Conservation (phyloP, 2,329 filamentous ascomycete species). For the Ascochyta clinopodiicola region DNA sequence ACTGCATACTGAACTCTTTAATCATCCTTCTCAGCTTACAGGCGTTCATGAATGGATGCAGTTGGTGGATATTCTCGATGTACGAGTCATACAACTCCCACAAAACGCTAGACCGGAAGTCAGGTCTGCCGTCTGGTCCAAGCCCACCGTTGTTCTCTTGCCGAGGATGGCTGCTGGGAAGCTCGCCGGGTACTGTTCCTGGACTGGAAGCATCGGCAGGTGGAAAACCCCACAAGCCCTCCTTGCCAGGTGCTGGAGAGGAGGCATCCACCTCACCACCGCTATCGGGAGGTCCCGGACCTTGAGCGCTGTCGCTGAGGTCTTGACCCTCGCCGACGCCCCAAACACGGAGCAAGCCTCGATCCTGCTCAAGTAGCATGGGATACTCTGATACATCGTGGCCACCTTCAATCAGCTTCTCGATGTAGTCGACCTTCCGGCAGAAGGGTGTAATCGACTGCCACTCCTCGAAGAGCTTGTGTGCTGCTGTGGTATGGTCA, state of each 20-base stretch:
- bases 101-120: slow-evolving; percentile 60
- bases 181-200: slow-evolving; percentile 22
- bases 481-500: slow-evolving; percentile 90
- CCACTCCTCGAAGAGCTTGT: slow-evolving; percentile 75
- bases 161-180: slow-evolving; percentile 33
- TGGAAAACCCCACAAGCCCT: slow-evolving; percentile 58
- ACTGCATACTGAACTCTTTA: slow-evolving; percentile 52
- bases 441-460: slow-evolving; percentile 62
- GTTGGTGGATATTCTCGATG: slow-evolving; percentile 64
- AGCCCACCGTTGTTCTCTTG: slow-evolving; percentile 57
- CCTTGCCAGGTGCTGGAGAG: slow-evolving; percentile 52
- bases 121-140: slow-evolving; percentile 60
- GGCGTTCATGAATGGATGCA: slow-evolving; percentile 70
- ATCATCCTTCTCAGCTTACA: slow-evolving; percentile 59
- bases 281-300: slow-evolving; percentile 41
- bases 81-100: slow-evolving; percentile 62
- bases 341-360: slow-evolving; percentile 76
- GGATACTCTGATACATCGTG: slow-evolving; percentile 68
- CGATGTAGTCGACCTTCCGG: slow-evolving; percentile 52
- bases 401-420: slow-evolving; percentile 59
- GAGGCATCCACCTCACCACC: slow-evolving; percentile 49
- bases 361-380: slow-evolving; percentile 74
- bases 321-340: slow-evolving; percentile 79
- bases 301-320: slow-evolving; percentile 57
- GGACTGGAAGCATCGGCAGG: slow-evolving; percentile 51